phyloP scores from a whole-genome alignment of 208 protist genomes.

The Leishmania turanica region DNA sequence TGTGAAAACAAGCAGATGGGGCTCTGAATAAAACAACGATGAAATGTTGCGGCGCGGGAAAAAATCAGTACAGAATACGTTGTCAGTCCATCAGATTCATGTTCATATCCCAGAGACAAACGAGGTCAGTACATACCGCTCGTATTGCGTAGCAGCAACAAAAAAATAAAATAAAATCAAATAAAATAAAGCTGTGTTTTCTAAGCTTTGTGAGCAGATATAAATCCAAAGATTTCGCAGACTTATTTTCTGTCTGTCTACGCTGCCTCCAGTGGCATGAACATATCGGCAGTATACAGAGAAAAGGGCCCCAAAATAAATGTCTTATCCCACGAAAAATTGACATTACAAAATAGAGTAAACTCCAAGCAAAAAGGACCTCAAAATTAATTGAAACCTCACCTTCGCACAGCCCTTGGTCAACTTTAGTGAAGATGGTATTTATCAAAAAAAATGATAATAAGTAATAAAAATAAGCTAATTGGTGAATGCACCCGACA shows the following conservation, averaged over 20 bases:
- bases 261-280: neutral
- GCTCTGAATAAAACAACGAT: neutral
- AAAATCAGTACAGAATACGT: neutral
- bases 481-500: neutral
- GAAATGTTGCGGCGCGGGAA: neutral
- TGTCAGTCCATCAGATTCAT: neutral
- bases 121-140: too few relatives aligned
- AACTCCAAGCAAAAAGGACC: neutral
- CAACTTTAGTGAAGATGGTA: too few relatives aligned
- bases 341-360: neutral
- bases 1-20: neutral
- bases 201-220: neutral
- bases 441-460: neutral
- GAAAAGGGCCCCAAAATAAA: neutral
- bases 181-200: neutral
- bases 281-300: neutral
- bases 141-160: too few relatives aligned
- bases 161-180: too few relatives aligned
- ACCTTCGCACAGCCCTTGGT: neutral
- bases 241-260: neutral
- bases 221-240: neutral
- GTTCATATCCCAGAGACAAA: neutral
- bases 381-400: neutral
- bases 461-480: neutral
- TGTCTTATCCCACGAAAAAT: neutral